Conservation (phyloP, 306 rosid genomes). For the Glycine tomentella region DNA sequence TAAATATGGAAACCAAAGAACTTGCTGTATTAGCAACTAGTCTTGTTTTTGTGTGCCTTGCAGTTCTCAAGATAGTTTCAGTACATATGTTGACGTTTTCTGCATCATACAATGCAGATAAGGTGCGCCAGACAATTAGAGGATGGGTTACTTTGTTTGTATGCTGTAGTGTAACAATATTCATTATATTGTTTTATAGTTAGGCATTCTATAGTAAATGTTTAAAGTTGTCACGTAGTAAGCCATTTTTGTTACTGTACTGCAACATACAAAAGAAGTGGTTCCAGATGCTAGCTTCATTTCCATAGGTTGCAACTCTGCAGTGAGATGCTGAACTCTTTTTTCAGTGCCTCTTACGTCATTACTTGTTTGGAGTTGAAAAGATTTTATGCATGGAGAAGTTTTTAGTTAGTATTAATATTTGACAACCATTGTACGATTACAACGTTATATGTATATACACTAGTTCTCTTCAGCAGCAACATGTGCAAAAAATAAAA, state of each 20-base stretch:
- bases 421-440: slow-evolving; percentile 10
- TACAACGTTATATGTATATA: slow-evolving; percentile 26
- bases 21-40: slow-evolving; percentile 73
- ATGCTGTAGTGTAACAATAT: slow-evolving; percentile 66
- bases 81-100: slow-evolving; percentile 49
- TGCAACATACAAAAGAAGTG: slow-evolving; percentile 9
- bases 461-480: slow-evolving; percentile 23
- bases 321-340: not conserved
- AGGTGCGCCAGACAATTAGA: slow-evolving; percentile 53
- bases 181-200: slow-evolving; percentile 58
- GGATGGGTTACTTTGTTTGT: slow-evolving; percentile 77
- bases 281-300: not conserved
- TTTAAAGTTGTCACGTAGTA: slow-evolving; percentile 24
- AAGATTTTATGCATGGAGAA: not conserved
- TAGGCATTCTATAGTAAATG: slow-evolving; percentile 45
- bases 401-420: not conserved
- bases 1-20: slow-evolving; percentile 68
- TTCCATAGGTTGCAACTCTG: slow-evolving; percentile 32
- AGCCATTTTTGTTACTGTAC: not conserved
- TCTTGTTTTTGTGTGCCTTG: slow-evolving; percentile 66
- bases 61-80: slow-evolving; percentile 65
- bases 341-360: slow-evolving; percentile 27
- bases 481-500: slow-evolving; percentile 24
- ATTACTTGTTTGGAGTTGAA: slow-evolving; percentile 12
- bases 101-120: slow-evolving; percentile 52